Evolutionary conservation across 73 alveolate genomes (phyloP).

Genomic region (Symbiodinium natans): DNA sequence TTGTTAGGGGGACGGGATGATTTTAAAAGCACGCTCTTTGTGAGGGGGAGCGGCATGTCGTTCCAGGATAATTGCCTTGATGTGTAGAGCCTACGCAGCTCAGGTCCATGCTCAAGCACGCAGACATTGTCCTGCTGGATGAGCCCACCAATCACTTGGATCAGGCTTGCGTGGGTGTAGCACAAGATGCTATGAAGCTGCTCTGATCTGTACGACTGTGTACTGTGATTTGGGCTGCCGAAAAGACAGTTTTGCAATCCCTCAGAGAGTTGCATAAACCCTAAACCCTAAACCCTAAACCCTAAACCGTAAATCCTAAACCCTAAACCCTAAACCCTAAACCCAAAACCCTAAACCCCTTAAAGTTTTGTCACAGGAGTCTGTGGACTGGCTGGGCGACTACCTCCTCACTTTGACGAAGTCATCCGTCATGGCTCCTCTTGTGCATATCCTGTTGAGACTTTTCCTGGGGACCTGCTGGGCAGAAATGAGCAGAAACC

Average conservation of each 20-base stretch:
- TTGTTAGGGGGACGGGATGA: too few relatives aligned
- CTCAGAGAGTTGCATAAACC: neutral
- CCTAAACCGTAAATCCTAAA: too few relatives aligned
- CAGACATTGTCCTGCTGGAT: conserved; percentile 80
- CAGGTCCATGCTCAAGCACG: conserved; percentile 88
- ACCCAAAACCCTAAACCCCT: too few relatives aligned
- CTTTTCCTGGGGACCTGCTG: too few relatives aligned
- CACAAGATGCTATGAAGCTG: neutral
- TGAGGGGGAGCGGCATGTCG: neutral
- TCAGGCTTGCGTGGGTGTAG: conserved; percentile 33
- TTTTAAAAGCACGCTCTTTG: neutral
- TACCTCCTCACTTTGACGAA: conserved; percentile 72
- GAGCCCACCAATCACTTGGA: conserved; percentile 93
- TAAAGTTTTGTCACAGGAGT: neutral
- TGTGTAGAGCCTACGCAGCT: neutral
- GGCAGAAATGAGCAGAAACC: too few relatives aligned
- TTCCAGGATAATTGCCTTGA: neutral
- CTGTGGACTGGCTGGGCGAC: conserved; percentile 91
- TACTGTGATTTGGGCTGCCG: neutral
- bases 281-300: neutral
- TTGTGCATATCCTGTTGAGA: too few relatives aligned
- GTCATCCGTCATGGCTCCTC: conserved; percentile 78
- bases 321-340: too few relatives aligned
- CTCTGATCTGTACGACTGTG: neutral
- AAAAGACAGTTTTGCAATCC: neutral